Percentiles rank a stretch among this genome's conserved stretches.
Evolutionary conservation across 2,329 filamentous ascomycete species (phyloP).

Genomic region (Arthrobotrys iridis): DNA sequence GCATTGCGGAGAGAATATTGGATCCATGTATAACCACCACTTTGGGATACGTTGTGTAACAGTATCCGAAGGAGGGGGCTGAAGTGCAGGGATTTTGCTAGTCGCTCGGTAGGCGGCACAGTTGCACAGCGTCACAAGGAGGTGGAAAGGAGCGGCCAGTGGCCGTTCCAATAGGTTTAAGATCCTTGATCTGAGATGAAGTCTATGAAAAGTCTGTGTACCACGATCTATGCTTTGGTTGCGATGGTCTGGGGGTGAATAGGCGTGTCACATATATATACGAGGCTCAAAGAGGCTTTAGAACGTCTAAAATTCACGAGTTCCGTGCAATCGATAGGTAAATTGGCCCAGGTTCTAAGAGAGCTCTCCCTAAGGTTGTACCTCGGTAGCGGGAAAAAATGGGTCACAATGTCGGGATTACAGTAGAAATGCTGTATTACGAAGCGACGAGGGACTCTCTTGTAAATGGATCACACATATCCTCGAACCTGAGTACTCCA

Average conservation of each 20-base stretch:
- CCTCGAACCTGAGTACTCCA: too few relatives aligned
- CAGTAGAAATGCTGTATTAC: too few relatives aligned
- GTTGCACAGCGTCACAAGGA: background rate
- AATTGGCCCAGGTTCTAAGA: background rate
- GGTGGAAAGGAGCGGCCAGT: background rate
- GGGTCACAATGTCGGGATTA: too few relatives aligned
- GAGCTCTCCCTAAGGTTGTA: background rate
- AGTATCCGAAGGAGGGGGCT: background rate
- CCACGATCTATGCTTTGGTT: background rate
- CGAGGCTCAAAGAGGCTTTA: conserved; percentile 10
- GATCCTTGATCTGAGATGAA: background rate
- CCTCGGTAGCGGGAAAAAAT: too few relatives aligned
- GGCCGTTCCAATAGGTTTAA: background rate
- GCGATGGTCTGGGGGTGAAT: too few relatives aligned
- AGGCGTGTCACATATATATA: too few relatives aligned
- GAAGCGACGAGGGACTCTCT: too few relatives aligned
- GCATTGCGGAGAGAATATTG: conserved; percentile 1
- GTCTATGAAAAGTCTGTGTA: background rate
- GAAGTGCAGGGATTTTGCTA: conserved; percentile 2
- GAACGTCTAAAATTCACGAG: background rate
- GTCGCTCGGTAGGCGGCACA: conserved; percentile 15
- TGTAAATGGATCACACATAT: too few relatives aligned
- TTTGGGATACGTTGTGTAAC: conserved; percentile 39
- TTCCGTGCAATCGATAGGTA: background rate
- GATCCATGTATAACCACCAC: conserved; percentile 9